Evolutionary conservation across 768 basidiomycete species (phyloP), one percentile per base, ranked within the genome.

Genomic region (Pleurotus sapidus): DNA sequence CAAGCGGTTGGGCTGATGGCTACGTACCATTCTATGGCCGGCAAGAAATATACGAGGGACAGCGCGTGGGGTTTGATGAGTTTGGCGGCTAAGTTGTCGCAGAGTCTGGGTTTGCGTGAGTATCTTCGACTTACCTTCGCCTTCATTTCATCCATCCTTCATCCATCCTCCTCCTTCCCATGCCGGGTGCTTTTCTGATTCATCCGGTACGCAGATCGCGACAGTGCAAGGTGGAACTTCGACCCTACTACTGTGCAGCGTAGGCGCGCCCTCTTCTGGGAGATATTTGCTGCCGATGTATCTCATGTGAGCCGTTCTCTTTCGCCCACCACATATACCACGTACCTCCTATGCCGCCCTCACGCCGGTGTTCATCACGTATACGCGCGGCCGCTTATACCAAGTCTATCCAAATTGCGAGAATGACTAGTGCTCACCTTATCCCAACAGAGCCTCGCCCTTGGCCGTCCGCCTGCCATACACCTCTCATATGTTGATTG

Each of bases 1-100:
- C 82, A 81, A 57, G 78, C 86, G 14, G 65, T 88, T 68, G 85
- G 82, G 39, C 61, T 86, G 59, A 77, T 81, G 77, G 75, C 76
- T 11, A 77, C 75, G 5, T 89, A 87, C 66, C 80, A 87, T 57
- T 76, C 68, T 57, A 65, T 77, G n/a, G 77, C 75, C 3, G 84
- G 72, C 66, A 87, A 75, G 74, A 76, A 74, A 58, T 81, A 79
- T 59, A 72, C 79, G 0, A 70, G 80, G 40, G 74, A 78, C 59
- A 73, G 71, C 55, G 76, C 72, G 72, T 82, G 81, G 81, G 77
- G 76, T 56, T 64, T 82, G 3, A 79, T 81, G 74, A 79, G 81
- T 58, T 69, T 83, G 24, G 79, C 84, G 5, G 74, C 80, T n/a
- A 86, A 87, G 66, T 61, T 85, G 34, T 80, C 82, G 8, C 85